These are phyloP conservation scores for Mucor saturninus DNA, from an alignment of 371 early-diverging fungal genomes.

Conservation along the genomic window DNA sequence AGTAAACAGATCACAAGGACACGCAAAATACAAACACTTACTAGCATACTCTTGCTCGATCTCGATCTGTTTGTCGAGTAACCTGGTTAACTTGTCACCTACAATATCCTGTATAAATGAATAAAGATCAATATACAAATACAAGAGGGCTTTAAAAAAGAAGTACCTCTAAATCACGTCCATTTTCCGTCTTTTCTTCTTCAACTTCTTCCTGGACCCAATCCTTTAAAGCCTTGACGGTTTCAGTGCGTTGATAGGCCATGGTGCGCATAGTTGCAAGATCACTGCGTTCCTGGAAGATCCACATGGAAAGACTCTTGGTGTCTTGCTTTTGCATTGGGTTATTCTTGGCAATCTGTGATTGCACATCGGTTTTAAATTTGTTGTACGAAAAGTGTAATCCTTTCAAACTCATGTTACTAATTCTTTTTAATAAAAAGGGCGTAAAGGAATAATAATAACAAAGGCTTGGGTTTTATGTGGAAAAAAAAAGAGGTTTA, in stretches of 20 bases:
- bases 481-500: neutral
- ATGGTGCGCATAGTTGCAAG: constrained; percentile 42
- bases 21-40: constrained; percentile 11
- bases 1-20: neutral
- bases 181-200: constrained; percentile 31
- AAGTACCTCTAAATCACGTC: constrained; percentile 41
- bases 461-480: neutral
- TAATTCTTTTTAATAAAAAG: constrained; percentile 1
- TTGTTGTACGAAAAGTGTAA: constrained; percentile 50
- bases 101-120: constrained; percentile 34
- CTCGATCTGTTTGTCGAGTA: constrained; percentile 41
- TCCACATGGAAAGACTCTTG: constrained; percentile 45
- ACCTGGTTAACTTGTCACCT: constrained; percentile 35
- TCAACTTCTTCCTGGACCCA: constrained; percentile 43
- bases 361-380: constrained; percentile 45
- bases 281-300: constrained; percentile 48
- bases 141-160: neutral
- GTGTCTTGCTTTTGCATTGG: constrained; percentile 52
- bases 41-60: constrained; percentile 47
- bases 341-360: constrained; percentile 47
- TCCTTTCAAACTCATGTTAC: constrained; percentile 49
- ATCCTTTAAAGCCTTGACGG: constrained; percentile 34
- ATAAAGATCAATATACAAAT: neutral
- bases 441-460: neutral
- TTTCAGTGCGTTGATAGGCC: constrained; percentile 40